A percentile compares a stretch with the other conserved stretches of the same genome.
Evolutionary conservation across 352 stramenopile species (phyloP).

Genomic region (Phytophthora podocarpi): DNA sequence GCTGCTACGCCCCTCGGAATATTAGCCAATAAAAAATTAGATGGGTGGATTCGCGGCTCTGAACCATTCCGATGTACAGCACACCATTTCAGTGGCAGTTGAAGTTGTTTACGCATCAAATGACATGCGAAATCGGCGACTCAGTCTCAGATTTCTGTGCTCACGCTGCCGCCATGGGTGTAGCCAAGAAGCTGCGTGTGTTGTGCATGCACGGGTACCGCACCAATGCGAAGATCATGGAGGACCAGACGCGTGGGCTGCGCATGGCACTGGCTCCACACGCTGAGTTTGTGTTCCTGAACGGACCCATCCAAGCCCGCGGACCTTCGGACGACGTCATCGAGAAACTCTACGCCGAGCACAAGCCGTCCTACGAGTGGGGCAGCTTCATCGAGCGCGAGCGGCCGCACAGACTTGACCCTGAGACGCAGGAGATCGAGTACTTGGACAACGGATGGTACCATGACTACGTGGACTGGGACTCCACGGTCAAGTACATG

Average conservation of each 20-base stretch:
- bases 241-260: slow-evolving; percentile 63
- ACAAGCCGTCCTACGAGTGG: slow-evolving; percentile 67
- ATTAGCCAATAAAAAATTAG: slow-evolving; percentile 28
- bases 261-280: slow-evolving; percentile 59
- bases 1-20: slow-evolving; percentile 14
- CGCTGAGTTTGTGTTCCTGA: slow-evolving; percentile 75
- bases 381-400: slow-evolving; percentile 31
- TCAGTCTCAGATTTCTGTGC: slow-evolving; percentile 13
- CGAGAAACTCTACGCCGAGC: slow-evolving; percentile 43
- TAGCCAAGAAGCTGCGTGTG: slow-evolving; percentile 54
- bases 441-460: slow-evolving; percentile 46
- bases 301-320: slow-evolving; percentile 57
- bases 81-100: too few species aligned
- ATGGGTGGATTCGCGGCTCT: too few species aligned
- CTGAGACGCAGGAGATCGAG: slow-evolving; percentile 30
- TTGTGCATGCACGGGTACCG: slow-evolving; percentile 79
- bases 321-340: slow-evolving; percentile 66
- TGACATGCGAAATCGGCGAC: too few species aligned
- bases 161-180: background rate
- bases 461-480: slow-evolving; percentile 50
- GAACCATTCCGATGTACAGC: too few species aligned
- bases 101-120: too few species aligned
- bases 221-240: slow-evolving; percentile 77
- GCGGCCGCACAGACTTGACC: slow-evolving; percentile 18
- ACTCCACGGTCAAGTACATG: slow-evolving; percentile 56